Percentiles rank a stretch among this genome's conserved stretches.
These are phyloP conservation scores for Aegilops sharonensis DNA, from an alignment of 176 grass and related monocot species.

Conservation along the genomic window DNA sequence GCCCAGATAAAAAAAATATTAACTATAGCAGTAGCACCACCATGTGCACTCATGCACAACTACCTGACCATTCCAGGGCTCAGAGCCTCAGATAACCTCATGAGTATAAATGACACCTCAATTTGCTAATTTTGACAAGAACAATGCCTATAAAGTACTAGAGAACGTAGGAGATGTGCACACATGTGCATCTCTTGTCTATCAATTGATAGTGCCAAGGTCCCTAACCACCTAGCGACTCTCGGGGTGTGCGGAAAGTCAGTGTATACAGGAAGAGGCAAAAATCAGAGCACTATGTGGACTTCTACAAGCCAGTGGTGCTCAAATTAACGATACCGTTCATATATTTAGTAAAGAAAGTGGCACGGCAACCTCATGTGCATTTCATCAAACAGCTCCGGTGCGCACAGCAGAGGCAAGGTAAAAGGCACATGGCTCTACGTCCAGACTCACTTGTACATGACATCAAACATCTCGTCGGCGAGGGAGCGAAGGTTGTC, in stretches of 20 bases:
- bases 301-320: background rate
- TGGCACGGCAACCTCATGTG: background rate
- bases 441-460: conserved; percentile 83
- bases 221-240: background rate
- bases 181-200: background rate
- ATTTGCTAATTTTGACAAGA: background rate
- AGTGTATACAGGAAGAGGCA: too few relatives aligned
- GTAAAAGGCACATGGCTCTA: background rate
- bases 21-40: background rate
- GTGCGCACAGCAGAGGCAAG: background rate
- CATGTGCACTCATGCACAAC: background rate
- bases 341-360: background rate
- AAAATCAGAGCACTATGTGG: background rate
- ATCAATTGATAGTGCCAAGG: background rate
- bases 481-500: conserved; percentile 63
- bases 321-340: background rate
- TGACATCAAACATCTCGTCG: conserved; percentile 88
- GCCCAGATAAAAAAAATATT: background rate
- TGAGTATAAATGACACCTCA: background rate
- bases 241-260: background rate
- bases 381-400: conserved; percentile 9
- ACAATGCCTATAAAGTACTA: background rate
- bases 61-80: background rate
- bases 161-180: background rate
- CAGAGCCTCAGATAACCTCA: background rate